These are phyloP conservation scores for Rhizoctonia solani DNA, from an alignment of 1,284 basidiomycete genomes.

Conservation along the genomic window DNA sequence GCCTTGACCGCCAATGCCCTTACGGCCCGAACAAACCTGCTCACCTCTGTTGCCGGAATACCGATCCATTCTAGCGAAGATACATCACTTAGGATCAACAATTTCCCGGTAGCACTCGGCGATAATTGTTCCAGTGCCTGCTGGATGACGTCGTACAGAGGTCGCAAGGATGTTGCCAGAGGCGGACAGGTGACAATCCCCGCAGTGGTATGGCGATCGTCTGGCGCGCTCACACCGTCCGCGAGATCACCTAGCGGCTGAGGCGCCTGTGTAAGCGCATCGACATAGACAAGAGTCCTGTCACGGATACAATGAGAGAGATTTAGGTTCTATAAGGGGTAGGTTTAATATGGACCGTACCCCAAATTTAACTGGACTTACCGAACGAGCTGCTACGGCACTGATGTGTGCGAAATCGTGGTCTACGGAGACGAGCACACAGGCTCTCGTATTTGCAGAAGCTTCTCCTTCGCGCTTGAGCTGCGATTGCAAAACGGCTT, in stretches of 20 bases:
- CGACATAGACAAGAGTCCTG: constrained; percentile 57
- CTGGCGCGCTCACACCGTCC: no score
- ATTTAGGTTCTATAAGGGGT: constrained; percentile 56
- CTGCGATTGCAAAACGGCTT: constrained; percentile 54
- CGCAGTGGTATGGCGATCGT: background rate
- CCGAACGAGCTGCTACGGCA: constrained; percentile 62
- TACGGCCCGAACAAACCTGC: constrained; percentile 62
- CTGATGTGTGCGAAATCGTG: constrained; percentile 63
- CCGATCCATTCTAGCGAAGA: constrained; percentile 70
- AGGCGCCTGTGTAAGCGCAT: constrained; percentile 47
- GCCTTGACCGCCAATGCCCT: constrained; percentile 60
- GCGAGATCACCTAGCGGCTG: constrained; percentile 37
- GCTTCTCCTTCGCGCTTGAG: constrained; percentile 53
- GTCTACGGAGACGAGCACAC: constrained; percentile 60
- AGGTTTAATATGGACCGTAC: background rate
- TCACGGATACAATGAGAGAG: constrained; percentile 52
- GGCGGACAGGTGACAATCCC: constrained; percentile 12
- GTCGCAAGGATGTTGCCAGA: constrained; percentile 1
- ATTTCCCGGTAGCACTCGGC: background rate
- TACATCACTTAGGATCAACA: constrained; percentile 70
- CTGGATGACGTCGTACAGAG: constrained; percentile 26
- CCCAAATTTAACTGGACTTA: constrained; percentile 44
- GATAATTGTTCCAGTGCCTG: background rate
- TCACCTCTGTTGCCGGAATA: constrained; percentile 53
- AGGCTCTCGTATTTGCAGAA: constrained; percentile 41